Conservation (phyloP, 164 flowering plant genomes). For the Annona squamosa region DNA sequence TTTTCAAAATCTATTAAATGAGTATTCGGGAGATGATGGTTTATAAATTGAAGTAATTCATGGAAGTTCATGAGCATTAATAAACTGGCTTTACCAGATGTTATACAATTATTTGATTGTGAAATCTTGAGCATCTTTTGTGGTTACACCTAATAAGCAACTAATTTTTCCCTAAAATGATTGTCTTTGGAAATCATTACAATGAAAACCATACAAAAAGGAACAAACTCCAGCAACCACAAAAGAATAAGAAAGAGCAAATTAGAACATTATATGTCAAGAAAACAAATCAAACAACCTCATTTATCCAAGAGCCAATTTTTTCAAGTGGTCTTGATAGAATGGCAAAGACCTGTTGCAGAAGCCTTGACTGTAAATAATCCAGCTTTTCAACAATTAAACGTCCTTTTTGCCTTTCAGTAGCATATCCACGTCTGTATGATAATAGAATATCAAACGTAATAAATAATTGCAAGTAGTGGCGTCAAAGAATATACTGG, state of each 20-base stretch:
- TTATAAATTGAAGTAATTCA: not conserved
- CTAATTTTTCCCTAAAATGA: not conserved
- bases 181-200: not conserved
- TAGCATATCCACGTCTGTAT: conserved; percentile 83
- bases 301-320: conserved; percentile 59
- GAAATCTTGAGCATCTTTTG: not conserved
- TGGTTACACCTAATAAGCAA: not conserved
- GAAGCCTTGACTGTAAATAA: conserved; percentile 79
- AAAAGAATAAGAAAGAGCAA: not conserved
- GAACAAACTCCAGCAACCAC: not conserved
- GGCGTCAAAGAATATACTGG: too few species aligned
- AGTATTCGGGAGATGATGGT: not conserved
- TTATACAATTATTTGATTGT: not conserved
- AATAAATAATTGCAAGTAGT: not conserved
- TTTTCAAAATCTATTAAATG: not conserved
- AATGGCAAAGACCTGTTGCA: conserved; percentile 47
- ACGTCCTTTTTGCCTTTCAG: conserved; percentile 83
- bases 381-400: conserved; percentile 83
- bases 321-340: conserved; percentile 63
- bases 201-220: not conserved
- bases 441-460: conserved; percentile 13
- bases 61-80: not conserved
- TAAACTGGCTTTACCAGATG: not conserved
- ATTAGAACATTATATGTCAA: not conserved
- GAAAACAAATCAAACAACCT: conserved; percentile 37